Evolutionary conservation across 2,329 filamentous ascomycete species (phyloP).

Genomic region (Samsoniella hepiali): DNA sequence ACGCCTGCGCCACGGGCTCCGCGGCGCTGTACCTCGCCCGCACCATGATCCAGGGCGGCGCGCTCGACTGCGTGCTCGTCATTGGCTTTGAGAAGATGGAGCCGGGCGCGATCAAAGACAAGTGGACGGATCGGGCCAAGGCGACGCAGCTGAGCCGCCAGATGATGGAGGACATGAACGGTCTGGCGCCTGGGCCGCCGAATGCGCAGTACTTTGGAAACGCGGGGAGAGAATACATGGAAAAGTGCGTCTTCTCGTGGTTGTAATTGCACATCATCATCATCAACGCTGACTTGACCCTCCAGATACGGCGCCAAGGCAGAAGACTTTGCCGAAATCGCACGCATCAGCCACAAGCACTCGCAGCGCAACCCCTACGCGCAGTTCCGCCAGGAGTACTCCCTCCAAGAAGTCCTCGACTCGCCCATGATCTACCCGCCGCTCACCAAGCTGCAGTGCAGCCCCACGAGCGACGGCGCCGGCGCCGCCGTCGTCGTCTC

Average conservation of each 20-base stretch:
- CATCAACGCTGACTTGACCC: constrained; percentile 83
- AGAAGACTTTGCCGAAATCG: constrained; percentile 93
- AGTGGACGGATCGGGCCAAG: constrained; percentile 81
- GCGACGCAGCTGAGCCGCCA: constrained; percentile 67
- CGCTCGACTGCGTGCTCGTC: constrained; percentile 82
- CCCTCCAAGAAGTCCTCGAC: constrained; percentile 74
- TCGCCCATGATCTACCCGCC: constrained; percentile 78
- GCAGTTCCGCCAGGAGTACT: constrained; percentile 91
- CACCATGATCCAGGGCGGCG: constrained; percentile 74
- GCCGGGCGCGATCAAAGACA: constrained; percentile 74
- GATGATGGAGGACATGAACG: constrained; percentile 82
- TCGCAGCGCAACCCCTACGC: constrained; percentile 90
- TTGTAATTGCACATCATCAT: constrained; percentile 87
- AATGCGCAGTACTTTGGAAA: constrained; percentile 96
- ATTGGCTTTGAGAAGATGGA: constrained; percentile 99
- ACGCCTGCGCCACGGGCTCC: constrained; percentile 93
- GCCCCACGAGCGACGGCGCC: constrained; percentile 89
- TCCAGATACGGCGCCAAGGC: constrained; percentile 84
- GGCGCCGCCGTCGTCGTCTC: constrained; percentile 88
- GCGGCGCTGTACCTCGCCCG: constrained; percentile 84
- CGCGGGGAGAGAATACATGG: constrained; percentile 89
- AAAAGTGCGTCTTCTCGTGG: constrained; percentile 59
- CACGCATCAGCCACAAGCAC: constrained; percentile 87
- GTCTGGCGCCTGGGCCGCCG: constrained; percentile 75
- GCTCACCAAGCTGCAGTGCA: constrained; percentile 95